Conservation (phyloP, 1,284 basidiomycete species). For the Ustanciosporium gigantosporum region DNA sequence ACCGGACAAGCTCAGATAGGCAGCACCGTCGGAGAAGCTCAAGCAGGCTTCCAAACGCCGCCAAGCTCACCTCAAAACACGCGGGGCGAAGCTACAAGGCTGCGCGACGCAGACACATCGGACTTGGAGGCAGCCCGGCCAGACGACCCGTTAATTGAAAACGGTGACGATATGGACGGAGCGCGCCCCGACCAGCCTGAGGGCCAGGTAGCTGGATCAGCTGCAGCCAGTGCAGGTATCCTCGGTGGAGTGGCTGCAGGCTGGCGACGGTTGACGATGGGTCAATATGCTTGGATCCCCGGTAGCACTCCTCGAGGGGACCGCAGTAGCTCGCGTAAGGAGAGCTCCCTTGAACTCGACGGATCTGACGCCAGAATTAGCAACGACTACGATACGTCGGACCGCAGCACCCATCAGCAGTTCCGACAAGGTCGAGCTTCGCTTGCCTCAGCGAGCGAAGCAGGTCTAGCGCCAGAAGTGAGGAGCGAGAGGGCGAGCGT, state of each 20-base stretch:
- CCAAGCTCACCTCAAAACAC: conserved; percentile 14
- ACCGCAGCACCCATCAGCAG: too few relatives aligned
- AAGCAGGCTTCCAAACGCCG: conserved; percentile 18
- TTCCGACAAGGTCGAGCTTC: conserved; percentile 7
- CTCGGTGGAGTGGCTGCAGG: conserved; percentile 40
- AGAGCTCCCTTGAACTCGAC: conserved; percentile 17
- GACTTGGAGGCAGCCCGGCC: conserved; percentile 2
- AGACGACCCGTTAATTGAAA: conserved; percentile 2
- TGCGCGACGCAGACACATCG: conserved; percentile 1
- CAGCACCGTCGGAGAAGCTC: conserved; percentile 1
- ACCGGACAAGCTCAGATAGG: too few relatives aligned
- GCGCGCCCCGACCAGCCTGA: neutral
- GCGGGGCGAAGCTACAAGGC: conserved; percentile 1
- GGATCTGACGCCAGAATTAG: conserved; percentile 15
- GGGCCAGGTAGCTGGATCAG: conserved; percentile 1
- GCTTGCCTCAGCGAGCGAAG: conserved; percentile 14
- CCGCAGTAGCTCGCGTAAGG: neutral
- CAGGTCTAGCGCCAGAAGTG: conserved; percentile 22
- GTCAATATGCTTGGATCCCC: conserved; percentile 35
- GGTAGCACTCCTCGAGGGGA: conserved; percentile 3
- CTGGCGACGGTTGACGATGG: conserved; percentile 44
- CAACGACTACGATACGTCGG: conserved; percentile 10
- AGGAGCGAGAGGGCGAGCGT: conserved; percentile 41
- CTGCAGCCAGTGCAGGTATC: conserved; percentile 29
- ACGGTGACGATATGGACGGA: neutral